A percentile compares a stretch with the other conserved stretches of the same genome.
These are phyloP conservation scores for Vitis hybrid DNA, from an alignment of 177 flowering plant genomes.

Conservation along the genomic window DNA sequence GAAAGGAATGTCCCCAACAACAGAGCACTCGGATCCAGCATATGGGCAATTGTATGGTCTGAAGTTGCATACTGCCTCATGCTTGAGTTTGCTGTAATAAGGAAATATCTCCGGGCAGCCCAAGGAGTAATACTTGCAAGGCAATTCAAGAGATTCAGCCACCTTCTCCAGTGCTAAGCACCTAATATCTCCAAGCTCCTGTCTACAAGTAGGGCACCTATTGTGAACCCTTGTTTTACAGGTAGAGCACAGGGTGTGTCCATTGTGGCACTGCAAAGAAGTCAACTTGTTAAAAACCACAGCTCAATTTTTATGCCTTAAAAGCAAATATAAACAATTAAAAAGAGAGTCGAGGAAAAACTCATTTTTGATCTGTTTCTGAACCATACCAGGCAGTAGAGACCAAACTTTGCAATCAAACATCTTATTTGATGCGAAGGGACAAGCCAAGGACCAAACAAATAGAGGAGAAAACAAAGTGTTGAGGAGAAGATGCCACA, in stretches of 20 bases:
- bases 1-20: constrained; percentile 48
- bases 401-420: too few relatives aligned
- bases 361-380: too few relatives aligned
- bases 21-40: constrained; percentile 52
- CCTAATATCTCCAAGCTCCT: constrained; percentile 53
- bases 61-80: constrained; percentile 40
- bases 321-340: too few relatives aligned
- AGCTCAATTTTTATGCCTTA: too few relatives aligned
- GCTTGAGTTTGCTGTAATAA: constrained; percentile 49
- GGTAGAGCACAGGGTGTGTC: constrained; percentile 50
- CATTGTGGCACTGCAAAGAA: constrained; percentile 48
- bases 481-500: too few relatives aligned
- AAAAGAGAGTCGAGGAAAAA: too few relatives aligned
- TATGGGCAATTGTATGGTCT: constrained; percentile 56
- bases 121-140: constrained; percentile 43
- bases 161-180: constrained; percentile 54
- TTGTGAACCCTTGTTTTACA: constrained; percentile 51
- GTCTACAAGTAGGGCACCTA: constrained; percentile 51
- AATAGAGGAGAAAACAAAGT: too few relatives aligned
- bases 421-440: too few relatives aligned
- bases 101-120: constrained; percentile 54
- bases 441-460: too few relatives aligned
- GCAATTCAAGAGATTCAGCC: constrained; percentile 51
- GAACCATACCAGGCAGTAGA: too few relatives aligned
- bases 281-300: neutral